Conservation (phyloP, 257 asterid genomes). For the Salvia hispanica region DNA sequence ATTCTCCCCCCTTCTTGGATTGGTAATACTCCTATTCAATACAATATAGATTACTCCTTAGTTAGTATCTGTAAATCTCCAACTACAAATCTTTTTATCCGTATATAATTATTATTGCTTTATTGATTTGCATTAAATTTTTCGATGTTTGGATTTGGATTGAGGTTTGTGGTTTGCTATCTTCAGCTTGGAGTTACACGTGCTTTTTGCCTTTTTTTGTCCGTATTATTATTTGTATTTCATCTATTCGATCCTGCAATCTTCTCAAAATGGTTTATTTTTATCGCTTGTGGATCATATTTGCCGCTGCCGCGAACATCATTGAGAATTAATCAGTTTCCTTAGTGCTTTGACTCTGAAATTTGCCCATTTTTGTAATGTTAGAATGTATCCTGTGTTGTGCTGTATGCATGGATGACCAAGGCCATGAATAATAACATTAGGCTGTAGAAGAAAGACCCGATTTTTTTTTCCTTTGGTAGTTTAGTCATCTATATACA, state of each 20-base stretch:
- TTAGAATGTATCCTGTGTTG: neutral
- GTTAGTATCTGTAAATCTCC: no score
- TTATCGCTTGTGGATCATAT: neutral
- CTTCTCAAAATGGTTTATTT: neutral
- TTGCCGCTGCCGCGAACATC: neutral
- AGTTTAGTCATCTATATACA: no score
- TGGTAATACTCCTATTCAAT: slow-evolving; percentile 15
- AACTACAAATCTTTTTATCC: no score
- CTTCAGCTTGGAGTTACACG: neutral
- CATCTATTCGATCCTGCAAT: neutral
- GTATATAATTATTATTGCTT: neutral
- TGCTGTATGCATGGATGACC: slow-evolving; percentile 8
- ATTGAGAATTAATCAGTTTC: neutral
- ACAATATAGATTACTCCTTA: neutral
- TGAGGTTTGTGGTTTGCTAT: slow-evolving; percentile 1
- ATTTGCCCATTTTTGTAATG: neutral
- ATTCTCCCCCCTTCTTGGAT: slow-evolving; percentile 13
- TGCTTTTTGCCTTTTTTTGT: neutral
- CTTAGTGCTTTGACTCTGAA: neutral
- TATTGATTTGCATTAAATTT: neutral
- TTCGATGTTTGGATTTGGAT: neutral
- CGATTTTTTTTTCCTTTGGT: neutral
- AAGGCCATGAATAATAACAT: neutral
- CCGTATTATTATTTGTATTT: slow-evolving; percentile 1
- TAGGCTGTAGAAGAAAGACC: neutral